These are phyloP conservation scores for Aspergillus transmontanensis DNA, from an alignment of 2,329 filamentous ascomycete genomes.

Conservation along the genomic window DNA sequence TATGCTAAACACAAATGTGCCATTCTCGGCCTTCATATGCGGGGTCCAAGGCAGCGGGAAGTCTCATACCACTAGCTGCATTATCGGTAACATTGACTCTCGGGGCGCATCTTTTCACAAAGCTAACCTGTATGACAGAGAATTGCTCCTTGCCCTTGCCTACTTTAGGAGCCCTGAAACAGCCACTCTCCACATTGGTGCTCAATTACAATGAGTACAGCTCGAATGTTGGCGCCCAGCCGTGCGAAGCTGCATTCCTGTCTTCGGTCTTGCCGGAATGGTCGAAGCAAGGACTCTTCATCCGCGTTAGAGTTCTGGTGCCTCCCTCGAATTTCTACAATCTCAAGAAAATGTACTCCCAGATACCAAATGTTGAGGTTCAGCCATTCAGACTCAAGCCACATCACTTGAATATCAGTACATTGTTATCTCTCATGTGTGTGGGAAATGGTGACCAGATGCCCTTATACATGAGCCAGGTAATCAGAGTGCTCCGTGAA, in stretches of 20 bases:
- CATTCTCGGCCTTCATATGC: conserved; percentile 64
- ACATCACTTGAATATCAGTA: conserved; percentile 52
- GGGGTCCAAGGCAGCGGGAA: conserved; percentile 66
- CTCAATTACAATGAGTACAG: conserved; percentile 60
- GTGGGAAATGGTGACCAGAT: conserved; percentile 43
- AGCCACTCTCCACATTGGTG: conserved; percentile 56
- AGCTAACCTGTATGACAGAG: conserved; percentile 33
- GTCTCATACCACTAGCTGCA: conserved; percentile 60
- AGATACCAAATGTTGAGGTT: conserved; percentile 32
- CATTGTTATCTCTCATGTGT: conserved; percentile 60
- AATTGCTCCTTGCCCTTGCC: conserved; percentile 34
- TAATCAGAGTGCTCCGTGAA: conserved; percentile 53
- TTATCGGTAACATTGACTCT: conserved; percentile 40
- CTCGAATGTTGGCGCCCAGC: conserved; percentile 33
- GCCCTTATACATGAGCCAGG: conserved; percentile 53
- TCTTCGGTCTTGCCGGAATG: conserved; percentile 40
- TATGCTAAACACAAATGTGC: conserved; percentile 29
- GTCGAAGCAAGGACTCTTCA: conserved; percentile 14
- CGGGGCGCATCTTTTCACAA: background rate
- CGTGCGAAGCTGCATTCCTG: conserved; percentile 61
- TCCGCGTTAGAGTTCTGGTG: conserved; percentile 56
- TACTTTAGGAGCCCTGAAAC: conserved; percentile 45
- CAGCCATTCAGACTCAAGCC: conserved; percentile 17
- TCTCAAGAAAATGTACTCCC: conserved; percentile 48
- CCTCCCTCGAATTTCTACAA: conserved; percentile 50